phyloP scores from a whole-genome alignment of 1,139 yeast species.

The Pichia norvegensis region DNA sequence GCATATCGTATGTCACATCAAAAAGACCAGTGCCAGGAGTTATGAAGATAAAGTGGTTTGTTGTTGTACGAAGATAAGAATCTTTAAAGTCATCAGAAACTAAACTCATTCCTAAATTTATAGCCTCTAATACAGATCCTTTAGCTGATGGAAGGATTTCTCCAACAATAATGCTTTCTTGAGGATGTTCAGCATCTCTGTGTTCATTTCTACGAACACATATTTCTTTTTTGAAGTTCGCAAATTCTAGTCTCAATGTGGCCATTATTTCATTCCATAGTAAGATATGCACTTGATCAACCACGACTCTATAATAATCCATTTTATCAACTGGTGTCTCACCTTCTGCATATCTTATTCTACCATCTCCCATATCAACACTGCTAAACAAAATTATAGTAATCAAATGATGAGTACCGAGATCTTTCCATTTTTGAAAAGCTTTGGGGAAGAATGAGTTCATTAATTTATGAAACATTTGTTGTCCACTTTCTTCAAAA shows the following conservation, averaged over 20 bases:
- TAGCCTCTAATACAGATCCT: conserved; percentile 82
- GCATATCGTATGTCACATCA: conserved; percentile 79
- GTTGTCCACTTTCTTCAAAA: conserved; percentile 93
- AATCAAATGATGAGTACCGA: conserved; percentile 82
- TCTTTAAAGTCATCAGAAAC: conserved; percentile 77
- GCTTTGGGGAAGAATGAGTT: conserved; percentile 86
- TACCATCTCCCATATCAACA: conserved; percentile 56
- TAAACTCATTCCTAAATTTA: conserved; percentile 73
- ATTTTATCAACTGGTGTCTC: conserved; percentile 59
- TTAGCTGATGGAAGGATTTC: conserved; percentile 76
- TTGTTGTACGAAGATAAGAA: conserved; percentile 80
- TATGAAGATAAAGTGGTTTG: conserved; percentile 74
- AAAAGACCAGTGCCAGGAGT: conserved; percentile 92
- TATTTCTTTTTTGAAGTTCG: conserved; percentile 72
- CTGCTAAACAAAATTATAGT: conserved; percentile 85
- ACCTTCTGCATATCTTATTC: conserved; percentile 59
- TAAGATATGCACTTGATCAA: conserved; percentile 82
- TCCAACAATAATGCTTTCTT: conserved; percentile 40
- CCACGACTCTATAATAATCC: conserved; percentile 88
- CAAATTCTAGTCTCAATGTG: conserved; percentile 73
- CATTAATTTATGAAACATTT: conserved; percentile 84
- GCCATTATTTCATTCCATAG: conserved; percentile 90
- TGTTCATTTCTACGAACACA: conserved; percentile 36
- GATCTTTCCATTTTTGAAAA: conserved; percentile 79
- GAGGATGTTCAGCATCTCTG: conserved; percentile 19